Evolutionary conservation across 2,329 filamentous ascomycete genomes (phyloP), one percentile per base, ranked within the genome.

Genomic region (Colletotrichum navitas): DNA sequence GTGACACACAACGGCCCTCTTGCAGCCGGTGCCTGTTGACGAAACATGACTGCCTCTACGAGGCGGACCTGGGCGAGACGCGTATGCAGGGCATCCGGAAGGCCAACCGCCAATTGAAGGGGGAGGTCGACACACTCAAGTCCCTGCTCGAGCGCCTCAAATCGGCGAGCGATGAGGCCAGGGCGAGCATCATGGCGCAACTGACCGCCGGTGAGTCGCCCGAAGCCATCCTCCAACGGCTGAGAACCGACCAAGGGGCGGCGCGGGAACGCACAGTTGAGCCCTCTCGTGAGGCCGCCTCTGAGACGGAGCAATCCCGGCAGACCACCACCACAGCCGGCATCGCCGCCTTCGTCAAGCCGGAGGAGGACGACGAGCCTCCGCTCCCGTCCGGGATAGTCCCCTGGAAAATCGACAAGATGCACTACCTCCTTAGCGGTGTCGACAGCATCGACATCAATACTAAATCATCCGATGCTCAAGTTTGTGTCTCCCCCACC

Each of bases 41-140:
- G 2, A 62, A 34, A 14, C 51, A 71, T 41, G 47, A 66, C 0
- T 71, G 68, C 41, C 18, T 56, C 21, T 71, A 71, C 34, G 68
- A 71, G 7, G 68, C 59, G 10, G 68, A 71, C 8, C 51, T 66
- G 47, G 68, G 68, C 24, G 68, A 71, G 49, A 71, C 68, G 5
- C 43, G 68, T 41, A 71, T 71, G 68, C 68, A 71, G 63, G 68
- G 68, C 11, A 71, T 71, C 5, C 68, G 68, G 2, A 55, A 65
- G 24, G 63, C 56, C 5, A 71, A 71, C 26, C 63, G 68, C 14
- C 68, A 71, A 26, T 21, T 71, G 10, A 16, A 26, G 1, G 56
- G 63, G 0, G 54, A 71, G 43, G 41, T 71, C 0, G 62, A 66
- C 32, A 62, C 56, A 1, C 59, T 71, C 2, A 71, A 58, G 21